phyloP scores from a whole-genome alignment of 768 basidiomycete genomes.

The Suillus subalutaceus region DNA sequence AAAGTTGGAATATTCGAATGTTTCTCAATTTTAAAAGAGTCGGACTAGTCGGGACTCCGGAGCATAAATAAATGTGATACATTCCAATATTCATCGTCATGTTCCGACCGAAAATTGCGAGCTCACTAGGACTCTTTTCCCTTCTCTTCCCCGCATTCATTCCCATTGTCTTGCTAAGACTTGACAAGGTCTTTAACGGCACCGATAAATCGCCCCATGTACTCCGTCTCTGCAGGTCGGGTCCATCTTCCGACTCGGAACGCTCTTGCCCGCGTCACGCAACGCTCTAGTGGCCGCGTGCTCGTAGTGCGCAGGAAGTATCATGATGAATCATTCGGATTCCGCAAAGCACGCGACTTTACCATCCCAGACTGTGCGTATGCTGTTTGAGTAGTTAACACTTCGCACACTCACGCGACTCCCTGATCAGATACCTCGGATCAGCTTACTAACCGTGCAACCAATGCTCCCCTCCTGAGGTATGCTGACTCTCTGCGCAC shows the following conservation, averaged over 20 bases:
- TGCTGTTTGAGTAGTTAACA: background rate
- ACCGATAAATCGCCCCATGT: background rate
- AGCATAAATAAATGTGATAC: background rate
- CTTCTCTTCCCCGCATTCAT: background rate
- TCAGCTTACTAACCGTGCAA: constrained; percentile 68
- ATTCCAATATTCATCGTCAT: background rate
- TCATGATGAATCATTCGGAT: constrained; percentile 83
- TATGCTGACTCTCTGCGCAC: constrained; percentile 89
- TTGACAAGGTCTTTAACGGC: background rate
- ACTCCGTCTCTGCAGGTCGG: background rate
- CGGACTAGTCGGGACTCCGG: background rate
- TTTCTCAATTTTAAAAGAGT: background rate
- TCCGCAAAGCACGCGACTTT: constrained; percentile 64
- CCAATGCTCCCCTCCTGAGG: constrained; percentile 79
- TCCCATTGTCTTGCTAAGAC: background rate
- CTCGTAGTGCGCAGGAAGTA: constrained; percentile 43
- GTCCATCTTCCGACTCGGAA: background rate
- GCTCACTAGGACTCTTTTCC: background rate
- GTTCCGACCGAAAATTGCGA: background rate
- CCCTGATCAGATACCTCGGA: constrained; percentile 54
- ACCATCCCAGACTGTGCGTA: constrained; percentile 72
- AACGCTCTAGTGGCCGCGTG: constrained; percentile 16
- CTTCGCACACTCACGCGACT: background rate
- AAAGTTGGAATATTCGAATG: background rate
- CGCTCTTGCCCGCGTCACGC: background rate